These are phyloP conservation scores for Penicillium sp. DNA, from an alignment of 2,329 filamentous ascomycete genomes.

Conservation along the genomic window DNA sequence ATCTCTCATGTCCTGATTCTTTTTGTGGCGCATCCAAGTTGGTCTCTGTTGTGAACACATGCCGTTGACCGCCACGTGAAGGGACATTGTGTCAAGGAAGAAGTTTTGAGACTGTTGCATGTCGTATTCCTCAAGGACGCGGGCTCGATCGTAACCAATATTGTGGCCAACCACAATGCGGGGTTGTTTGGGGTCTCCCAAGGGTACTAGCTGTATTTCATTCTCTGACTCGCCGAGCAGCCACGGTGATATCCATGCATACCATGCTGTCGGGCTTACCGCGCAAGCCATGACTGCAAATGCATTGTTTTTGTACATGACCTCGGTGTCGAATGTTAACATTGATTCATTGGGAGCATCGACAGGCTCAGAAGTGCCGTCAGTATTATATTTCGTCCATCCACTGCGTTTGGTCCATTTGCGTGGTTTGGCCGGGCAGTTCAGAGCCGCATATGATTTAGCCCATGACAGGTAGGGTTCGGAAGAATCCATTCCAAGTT, in stretches of 20 bases:
- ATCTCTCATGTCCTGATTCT: conserved; percentile 79
- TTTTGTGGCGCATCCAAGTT: conserved; percentile 96
- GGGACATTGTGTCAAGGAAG: conserved; percentile 96
- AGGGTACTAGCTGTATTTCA: conserved; percentile 76
- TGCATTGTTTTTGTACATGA: conserved; percentile 88
- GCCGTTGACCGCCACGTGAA: conserved; percentile 95
- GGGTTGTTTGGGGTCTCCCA: conserved; percentile 71
- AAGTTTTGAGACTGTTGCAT: conserved; percentile 77
- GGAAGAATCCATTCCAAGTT: conserved; percentile 78
- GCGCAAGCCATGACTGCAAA: conserved; percentile 98
- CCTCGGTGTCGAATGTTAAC: conserved; percentile 93
- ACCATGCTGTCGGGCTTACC: conserved; percentile 85
- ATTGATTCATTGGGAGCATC: conserved; percentile 75
- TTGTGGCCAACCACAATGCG: conserved; percentile 92
- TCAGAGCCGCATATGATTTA: conserved; percentile 66
- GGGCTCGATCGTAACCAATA: conserved; percentile 87
- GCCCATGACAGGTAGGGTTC: conserved; percentile 77
- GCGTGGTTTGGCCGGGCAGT: conserved; percentile 58
- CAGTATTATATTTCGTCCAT: conserved; percentile 86
- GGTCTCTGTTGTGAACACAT: conserved; percentile 98
- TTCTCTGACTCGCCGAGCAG: conserved; percentile 76
- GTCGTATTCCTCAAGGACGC: conserved; percentile 85
- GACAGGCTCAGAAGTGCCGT: conserved; percentile 70
- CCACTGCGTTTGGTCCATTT: conserved; percentile 78
- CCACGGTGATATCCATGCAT: conserved; percentile 97